Base-by-base conservation (phyloP, 352 stramenopile species). In the Hyaloperonospora brassicae region DNA sequence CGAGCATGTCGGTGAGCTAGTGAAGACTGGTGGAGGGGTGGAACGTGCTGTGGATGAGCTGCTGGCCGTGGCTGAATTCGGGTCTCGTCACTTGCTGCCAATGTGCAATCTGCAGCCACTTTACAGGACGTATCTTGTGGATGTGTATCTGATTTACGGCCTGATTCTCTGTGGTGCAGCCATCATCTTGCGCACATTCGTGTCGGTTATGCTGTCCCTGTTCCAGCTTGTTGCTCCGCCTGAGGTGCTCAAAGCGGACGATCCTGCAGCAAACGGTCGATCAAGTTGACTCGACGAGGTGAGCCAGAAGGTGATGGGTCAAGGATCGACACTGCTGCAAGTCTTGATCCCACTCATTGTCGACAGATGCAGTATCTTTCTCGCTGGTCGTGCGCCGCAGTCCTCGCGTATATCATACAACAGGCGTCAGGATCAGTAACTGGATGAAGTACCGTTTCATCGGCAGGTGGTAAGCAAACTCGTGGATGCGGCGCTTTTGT, bases 101-200 rank as follows among this genome's bases (percentile, higher is more conserved):
- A 70, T 66, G 43, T 66, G 66, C 52, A 86, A 79, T 54, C 50
- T 73, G 45, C 79, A 90, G 64, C 74, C 78, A 31, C 63, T 90
- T 13, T 84, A 87, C 76, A 89, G 88, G 69, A 89, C 74, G 59
- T 91, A 82, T 58, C 66, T 94, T 11, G 70, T 94, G 57, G 84
- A 92, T 55, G 84, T 92, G 47, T 92, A 92, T 57, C 57, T 87
- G n/a, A 70, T 94, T 42, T 94, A 94, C 61, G 75, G 74, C 9
- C 62, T 70, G 22, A 89, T 94, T 50, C 68, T 94, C n/a, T 92
- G 84, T 53, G 78, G 74, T 27, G 75, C 81, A 14, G 77, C 78
- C n/a, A 79, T 94, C 53, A 85, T 92, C 41, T 62, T 94, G 38
- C 80, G 84, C 52, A 87, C 81, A 50, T 84, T 86, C 59, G 72